Percentiles rank a stretch among this genome's conserved stretches.
Evolutionary conservation across 2,329 filamentous ascomycete species (phyloP).

Genomic region (Cladosporium sp.): DNA sequence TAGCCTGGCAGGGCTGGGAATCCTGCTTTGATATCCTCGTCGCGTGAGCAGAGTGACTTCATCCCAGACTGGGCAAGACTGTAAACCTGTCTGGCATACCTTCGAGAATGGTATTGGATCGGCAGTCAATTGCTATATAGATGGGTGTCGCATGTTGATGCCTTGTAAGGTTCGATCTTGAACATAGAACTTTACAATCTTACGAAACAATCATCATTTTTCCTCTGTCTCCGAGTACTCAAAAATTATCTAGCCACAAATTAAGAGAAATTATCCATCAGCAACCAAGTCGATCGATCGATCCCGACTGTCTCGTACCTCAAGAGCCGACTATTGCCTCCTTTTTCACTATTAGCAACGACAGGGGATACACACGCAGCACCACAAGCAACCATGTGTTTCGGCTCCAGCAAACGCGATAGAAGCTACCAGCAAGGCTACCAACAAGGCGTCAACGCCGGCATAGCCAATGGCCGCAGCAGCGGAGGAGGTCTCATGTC

Average conservation of each 20-base stretch:
- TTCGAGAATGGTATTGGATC: background rate
- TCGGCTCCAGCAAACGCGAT: background rate
- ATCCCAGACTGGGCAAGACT: background rate
- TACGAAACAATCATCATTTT: background rate
- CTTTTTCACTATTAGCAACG: background rate
- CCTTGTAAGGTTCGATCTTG: background rate
- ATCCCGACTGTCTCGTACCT: too few relatives aligned
- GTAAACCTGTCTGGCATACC: background rate
- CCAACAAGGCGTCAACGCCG: background rate
- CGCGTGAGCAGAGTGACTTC: background rate
- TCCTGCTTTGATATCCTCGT: background rate
- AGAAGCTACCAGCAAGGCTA: conserved; percentile 3
- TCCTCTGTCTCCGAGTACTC: too few relatives aligned
- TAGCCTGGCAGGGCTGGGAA: background rate
- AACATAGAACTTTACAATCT: background rate
- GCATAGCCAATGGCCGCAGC: background rate
- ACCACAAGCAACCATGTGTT: background rate
- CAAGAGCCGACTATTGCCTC: too few relatives aligned
- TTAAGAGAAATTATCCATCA: too few relatives aligned
- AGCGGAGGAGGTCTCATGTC: background rate
- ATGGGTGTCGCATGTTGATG: too few relatives aligned
- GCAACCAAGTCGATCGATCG: too few relatives aligned
- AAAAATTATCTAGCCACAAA: too few relatives aligned
- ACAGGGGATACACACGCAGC: background rate
- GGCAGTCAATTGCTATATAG: background rate